A percentile compares a stretch with the other conserved stretches of the same genome.
These are phyloP conservation scores for Botrytis fragariae DNA, from an alignment of 2,329 filamentous ascomycete species.

Conservation along the genomic window DNA sequence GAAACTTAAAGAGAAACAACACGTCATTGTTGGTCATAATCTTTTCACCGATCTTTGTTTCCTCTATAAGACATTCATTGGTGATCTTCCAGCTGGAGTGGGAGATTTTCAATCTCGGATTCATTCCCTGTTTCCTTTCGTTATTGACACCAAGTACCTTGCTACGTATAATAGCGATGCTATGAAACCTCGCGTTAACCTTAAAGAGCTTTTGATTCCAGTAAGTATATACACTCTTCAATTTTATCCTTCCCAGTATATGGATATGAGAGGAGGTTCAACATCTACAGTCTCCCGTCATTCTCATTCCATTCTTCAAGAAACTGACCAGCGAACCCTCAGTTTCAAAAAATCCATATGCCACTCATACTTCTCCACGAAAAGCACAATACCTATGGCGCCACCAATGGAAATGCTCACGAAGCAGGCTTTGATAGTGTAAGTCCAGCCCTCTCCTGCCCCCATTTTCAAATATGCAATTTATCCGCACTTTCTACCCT, in stretches of 20 bases:
- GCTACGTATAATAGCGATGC: constrained; percentile 39
- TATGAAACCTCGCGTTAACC: constrained; percentile 45
- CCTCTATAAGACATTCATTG: constrained; percentile 61
- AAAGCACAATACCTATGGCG: constrained; percentile 36
- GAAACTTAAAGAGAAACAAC: constrained; percentile 35
- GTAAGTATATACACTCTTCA: background rate
- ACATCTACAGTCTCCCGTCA: background rate
- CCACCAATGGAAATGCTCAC: constrained; percentile 41
- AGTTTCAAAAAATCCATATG: constrained; percentile 41
- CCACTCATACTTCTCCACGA: constrained; percentile 44
- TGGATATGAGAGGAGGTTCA: background rate
- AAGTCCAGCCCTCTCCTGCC: background rate
- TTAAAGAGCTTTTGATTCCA: constrained; percentile 48
- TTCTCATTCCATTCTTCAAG: background rate
- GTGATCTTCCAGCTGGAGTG: constrained; percentile 52
- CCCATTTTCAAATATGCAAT: too few species aligned
- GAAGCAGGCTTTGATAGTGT: constrained; percentile 61
- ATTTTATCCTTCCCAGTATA: background rate
- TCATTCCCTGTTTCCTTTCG: constrained; percentile 46
- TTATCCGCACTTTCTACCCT: background rate
- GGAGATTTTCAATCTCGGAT: constrained; percentile 52
- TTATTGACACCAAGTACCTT: constrained; percentile 62
- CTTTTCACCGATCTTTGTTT: constrained; percentile 63
- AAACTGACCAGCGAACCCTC: background rate
- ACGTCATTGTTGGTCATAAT: constrained; percentile 61